phyloP scores from a whole-genome alignment of 2,329 filamentous ascomycete genomes.

The Huntiella moniliformis region DNA sequence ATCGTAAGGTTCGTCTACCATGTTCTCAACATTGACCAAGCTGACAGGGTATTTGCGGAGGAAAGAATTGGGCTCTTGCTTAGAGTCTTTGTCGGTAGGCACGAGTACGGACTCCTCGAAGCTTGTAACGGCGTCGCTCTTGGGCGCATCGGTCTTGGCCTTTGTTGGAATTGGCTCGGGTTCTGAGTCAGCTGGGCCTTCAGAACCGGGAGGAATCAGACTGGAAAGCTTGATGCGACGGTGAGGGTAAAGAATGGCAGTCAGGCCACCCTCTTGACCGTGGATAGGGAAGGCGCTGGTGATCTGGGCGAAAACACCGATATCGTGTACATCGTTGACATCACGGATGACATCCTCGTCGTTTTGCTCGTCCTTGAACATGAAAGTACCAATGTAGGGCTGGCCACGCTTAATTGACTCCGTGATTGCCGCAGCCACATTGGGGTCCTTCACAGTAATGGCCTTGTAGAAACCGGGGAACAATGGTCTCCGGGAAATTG shows the following conservation, averaged over 20 bases:
- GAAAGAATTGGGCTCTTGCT: constrained; percentile 80
- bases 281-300: constrained; percentile 87
- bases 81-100: constrained; percentile 27
- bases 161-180: constrained; percentile 42
- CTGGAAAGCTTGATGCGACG: constrained; percentile 80
- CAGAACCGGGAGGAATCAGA: constrained; percentile 47
- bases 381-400: constrained; percentile 88
- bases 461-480: constrained; percentile 99
- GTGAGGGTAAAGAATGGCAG: constrained; percentile 89
- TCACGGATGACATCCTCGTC: constrained; percentile 89
- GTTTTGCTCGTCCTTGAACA: constrained; percentile 89
- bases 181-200: constrained; percentile 27
- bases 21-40: constrained; percentile 86
- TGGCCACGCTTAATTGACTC: constrained; percentile 96
- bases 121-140: constrained; percentile 88
- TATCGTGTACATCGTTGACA: constrained; percentile 79
- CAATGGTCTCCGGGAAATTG: constrained; percentile 78
- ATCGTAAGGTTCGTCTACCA: constrained; percentile 75
- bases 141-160: constrained; percentile 47
- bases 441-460: constrained; percentile 84
- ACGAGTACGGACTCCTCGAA: constrained; percentile 71
- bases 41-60: constrained; percentile 81
- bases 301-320: constrained; percentile 93
- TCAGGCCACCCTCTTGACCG: constrained; percentile 68
- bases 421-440: constrained; percentile 78